Evolutionary conservation across 768 basidiomycete species (phyloP), one percentile per base, ranked within the genome.

Genomic region (Suillus clintonianus): DNA sequence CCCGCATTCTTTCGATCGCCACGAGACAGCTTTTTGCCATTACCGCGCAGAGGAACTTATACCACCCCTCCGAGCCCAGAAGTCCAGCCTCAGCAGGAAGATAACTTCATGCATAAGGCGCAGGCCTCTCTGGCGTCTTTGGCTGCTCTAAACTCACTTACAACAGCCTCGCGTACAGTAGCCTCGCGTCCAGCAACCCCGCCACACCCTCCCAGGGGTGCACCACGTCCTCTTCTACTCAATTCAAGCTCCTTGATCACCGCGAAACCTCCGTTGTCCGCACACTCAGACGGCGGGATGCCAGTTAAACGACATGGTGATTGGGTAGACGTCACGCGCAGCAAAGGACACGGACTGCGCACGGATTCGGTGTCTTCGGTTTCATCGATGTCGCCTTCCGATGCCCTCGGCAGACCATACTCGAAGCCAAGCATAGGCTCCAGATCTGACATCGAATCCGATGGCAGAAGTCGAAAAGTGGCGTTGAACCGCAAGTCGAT

Each of bases 191-290:
- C n/a, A n/a, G 51, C 69, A 50, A 67, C 78, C 15, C 74, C 81
- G 27, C 72, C 78, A 6, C 62, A 75, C 30, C 66, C 72, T 4
- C 65, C 82, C 2, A 90, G 84, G 77, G 75, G 79, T 55, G 89
- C 79, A 1, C 91, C 92, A 0, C 81, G 83, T 9, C 91, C 92
- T 0, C 78, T 94, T 41, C 76, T 92, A 53, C 79, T 94, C 43
- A 86, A 75, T 70, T 84, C 89, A 27, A 77, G 79, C 1, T 78
- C 80, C 15, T 70, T 80, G 5, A 78, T 86, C 15, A 80, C 81
- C 3, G 74, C 81, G 3, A 64, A 64, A 27, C 36, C 60, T 39
- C 68, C 59, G 30, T 60, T 61, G n/a, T 63, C 63, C 39, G 72
- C 76, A 17, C 76, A 74, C 24, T 81, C 80, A 2, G 78, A 77